Conservation (phyloP, 192 early-diverging fungal species). For the Entophlyctis luteolus region DNA sequence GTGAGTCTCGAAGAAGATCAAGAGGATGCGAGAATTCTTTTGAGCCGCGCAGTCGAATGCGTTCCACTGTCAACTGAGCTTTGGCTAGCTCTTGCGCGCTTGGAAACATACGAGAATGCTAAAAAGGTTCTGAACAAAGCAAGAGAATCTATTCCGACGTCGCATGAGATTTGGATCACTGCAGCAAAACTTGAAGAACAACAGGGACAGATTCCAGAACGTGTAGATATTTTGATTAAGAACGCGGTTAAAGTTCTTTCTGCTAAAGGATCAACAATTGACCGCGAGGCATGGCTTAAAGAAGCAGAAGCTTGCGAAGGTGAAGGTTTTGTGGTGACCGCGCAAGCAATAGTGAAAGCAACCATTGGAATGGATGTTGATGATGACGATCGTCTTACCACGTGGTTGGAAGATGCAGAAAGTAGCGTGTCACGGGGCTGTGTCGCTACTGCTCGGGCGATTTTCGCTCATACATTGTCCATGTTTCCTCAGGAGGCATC, state of each 20-base stretch:
- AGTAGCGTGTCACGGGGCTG: constrained; percentile 56
- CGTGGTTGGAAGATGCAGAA: constrained; percentile 91
- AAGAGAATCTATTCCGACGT: constrained; percentile 73
- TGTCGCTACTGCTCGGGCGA: constrained; percentile 76
- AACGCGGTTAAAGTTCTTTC: constrained; percentile 65
- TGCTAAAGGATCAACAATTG: constrained; percentile 62
- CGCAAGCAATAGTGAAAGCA: constrained; percentile 78
- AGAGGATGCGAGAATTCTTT: constrained; percentile 82
- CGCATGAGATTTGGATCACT: constrained; percentile 92
- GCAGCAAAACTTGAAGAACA: constrained; percentile 89
- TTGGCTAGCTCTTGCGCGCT: constrained; percentile 90
- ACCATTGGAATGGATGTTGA: constrained; percentile 75
- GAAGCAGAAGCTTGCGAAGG: constrained; percentile 80
- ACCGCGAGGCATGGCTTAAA: constrained; percentile 83
- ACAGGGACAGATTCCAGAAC: constrained; percentile 59
- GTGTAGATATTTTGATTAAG: constrained; percentile 61
- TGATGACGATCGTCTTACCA: constrained; percentile 70
- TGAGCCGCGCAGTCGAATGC: constrained; percentile 91
- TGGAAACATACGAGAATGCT: constrained; percentile 87
- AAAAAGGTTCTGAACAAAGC: constrained; percentile 88
- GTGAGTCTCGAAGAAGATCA: constrained; percentile 89
- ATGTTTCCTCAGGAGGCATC: constrained; percentile 72
- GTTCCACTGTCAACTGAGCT: constrained; percentile 86
- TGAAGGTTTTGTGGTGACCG: constrained; percentile 71
- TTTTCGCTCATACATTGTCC: constrained; percentile 77